Percentiles rank a stretch among this genome's conserved stretches.
phyloP scores from a whole-genome alignment of 768 basidiomycete species.

The Trametes cubensis region DNA sequence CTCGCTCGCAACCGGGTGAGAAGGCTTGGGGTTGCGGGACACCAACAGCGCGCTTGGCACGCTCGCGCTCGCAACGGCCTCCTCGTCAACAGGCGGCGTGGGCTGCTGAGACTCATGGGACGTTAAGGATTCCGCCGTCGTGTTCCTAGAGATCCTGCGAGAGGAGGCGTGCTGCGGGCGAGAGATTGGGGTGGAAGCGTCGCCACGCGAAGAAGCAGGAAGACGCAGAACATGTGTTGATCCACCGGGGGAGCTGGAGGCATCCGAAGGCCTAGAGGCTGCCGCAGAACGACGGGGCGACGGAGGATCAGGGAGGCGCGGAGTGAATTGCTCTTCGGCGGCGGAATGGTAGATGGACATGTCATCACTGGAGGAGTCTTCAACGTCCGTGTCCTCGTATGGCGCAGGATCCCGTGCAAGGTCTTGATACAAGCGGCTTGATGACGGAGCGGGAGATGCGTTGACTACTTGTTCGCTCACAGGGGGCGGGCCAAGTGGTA shows the following conservation, averaged over 20 bases:
- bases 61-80: no score
- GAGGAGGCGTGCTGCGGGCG: slow-evolving; percentile 3
- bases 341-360: slow-evolving; percentile 16
- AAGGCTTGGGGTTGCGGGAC: slow-evolving; percentile 16
- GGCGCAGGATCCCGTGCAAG: not conserved
- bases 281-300: slow-evolving; percentile 6
- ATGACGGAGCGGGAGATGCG: no score
- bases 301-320: not conserved
- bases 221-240: slow-evolving; percentile 1
- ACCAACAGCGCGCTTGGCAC: not conserved
- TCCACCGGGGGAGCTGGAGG: slow-evolving; percentile 2
- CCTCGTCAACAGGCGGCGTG: not conserved
- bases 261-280: slow-evolving; percentile 1
- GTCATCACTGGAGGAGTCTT: not conserved
- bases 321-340: not conserved
- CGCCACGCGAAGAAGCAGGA: not conserved
- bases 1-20: slow-evolving; percentile 9
- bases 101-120: no score
- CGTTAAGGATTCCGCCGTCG: not conserved
- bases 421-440: no score
- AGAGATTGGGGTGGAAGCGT: slow-evolving; percentile 2
- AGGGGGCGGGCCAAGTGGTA: not conserved
- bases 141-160: not conserved
- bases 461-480: not conserved
- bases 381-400: not conserved